Percentiles rank a stretch among this genome's conserved stretches.
Conservation (phyloP, 768 basidiomycete species). For the Amanita pseudoporphyria region DNA sequence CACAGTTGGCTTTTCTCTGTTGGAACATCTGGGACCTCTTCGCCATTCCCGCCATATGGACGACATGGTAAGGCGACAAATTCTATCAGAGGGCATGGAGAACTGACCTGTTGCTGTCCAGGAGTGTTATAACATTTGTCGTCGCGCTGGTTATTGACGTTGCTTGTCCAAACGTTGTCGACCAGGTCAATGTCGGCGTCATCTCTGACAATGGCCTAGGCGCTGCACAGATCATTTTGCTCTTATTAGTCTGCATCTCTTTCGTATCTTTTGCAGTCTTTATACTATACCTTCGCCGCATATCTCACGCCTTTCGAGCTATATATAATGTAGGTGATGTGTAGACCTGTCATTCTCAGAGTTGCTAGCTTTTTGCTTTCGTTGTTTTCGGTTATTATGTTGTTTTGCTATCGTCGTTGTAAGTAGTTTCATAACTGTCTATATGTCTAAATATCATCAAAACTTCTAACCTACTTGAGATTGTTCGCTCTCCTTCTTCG, state of each 20-base stretch:
- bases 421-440: too few species aligned
- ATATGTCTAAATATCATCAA: too few species aligned
- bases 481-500: too few species aligned
- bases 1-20: not conserved
- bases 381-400: too few species aligned
- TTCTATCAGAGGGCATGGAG: not conserved
- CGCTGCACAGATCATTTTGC: not conserved
- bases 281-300: not conserved
- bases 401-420: too few species aligned
- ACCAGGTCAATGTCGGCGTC: not conserved
- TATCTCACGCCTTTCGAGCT: not conserved
- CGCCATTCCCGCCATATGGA: not conserved
- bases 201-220: too few species aligned
- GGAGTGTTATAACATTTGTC: not conserved
- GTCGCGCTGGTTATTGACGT: not conserved
- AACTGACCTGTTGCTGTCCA: not conserved
- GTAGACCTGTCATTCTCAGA: too few species aligned
- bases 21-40: slow-evolving; percentile 1
- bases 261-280: not conserved
- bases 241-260: not conserved
- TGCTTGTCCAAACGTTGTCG: not conserved
- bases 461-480: too few species aligned
- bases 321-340: too few species aligned
- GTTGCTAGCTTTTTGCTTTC: too few species aligned
- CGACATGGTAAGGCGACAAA: not conserved